These are phyloP conservation scores for Blastobotrys persicus DNA, from an alignment of 1,139 yeast genomes.

Conservation along the genomic window DNA sequence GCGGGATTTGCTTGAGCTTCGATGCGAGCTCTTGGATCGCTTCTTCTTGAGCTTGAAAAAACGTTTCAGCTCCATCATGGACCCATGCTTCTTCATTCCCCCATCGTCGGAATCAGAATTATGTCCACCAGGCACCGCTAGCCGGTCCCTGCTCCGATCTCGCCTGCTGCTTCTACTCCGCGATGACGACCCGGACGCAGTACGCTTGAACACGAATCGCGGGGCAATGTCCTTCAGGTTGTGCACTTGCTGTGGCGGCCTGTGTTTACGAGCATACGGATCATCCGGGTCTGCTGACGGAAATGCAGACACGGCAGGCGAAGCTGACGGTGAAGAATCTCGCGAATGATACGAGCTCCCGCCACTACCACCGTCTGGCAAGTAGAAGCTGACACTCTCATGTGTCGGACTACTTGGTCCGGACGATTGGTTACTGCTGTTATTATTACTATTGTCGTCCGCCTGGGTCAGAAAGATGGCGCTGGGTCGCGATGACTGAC, in stretches of 20 bases:
- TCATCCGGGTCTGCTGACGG: constrained; percentile 33
- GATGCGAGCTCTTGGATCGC: constrained; percentile 16
- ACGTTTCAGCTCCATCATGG: constrained; percentile 41
- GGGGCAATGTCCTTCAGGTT: constrained; percentile 37
- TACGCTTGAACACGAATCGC: constrained; percentile 36
- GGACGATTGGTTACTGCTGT: constrained; percentile 2
- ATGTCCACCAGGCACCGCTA: constrained; percentile 4
- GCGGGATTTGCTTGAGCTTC: constrained; percentile 16
- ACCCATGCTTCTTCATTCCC: constrained; percentile 29
- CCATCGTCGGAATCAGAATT: constrained; percentile 18
- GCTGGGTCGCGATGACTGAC: constrained; percentile 15
- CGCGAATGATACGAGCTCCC: constrained; percentile 20
- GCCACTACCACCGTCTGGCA: constrained; percentile 9
- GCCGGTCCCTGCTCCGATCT: not conserved
- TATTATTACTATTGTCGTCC: constrained; percentile 5
- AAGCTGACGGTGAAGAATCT: constrained; percentile 24
- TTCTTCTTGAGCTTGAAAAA: constrained; percentile 34
- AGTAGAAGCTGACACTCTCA: constrained; percentile 13
- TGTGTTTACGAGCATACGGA: constrained; percentile 36
- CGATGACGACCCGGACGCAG: constrained; percentile 5
- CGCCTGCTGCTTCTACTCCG: not conserved
- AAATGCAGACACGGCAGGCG: constrained; percentile 24
- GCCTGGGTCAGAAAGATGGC: constrained; percentile 19
- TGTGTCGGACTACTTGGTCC: constrained; percentile 4
- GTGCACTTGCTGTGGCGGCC: constrained; percentile 34